phyloP scores from a whole-genome alignment of 345 rosid species.

The Sisymbrium irio region DNA sequence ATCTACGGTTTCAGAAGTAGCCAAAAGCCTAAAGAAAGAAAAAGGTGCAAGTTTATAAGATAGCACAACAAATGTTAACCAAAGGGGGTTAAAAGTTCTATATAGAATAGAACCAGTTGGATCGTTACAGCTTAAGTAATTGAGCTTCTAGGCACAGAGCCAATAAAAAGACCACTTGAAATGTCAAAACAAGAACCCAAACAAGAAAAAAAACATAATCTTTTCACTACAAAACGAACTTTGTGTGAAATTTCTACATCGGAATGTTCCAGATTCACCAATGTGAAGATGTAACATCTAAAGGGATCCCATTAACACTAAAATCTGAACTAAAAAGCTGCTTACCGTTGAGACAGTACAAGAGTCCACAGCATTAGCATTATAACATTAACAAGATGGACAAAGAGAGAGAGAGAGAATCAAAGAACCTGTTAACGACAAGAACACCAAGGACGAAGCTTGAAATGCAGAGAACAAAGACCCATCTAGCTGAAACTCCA shows the following conservation, averaged over 20 bases:
- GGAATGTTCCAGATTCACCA: conserved; percentile 28
- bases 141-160: neutral
- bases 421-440: conserved; percentile 30
- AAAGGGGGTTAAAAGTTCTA: neutral
- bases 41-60: neutral
- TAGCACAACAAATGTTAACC: neutral
- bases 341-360: conserved; percentile 45
- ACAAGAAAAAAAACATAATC: neutral
- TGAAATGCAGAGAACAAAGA: conserved; percentile 53
- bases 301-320: conserved; percentile 5
- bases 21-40: conserved; percentile 53
- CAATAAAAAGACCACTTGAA: too few relatives aligned
- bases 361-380: conserved; percentile 34
- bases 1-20: conserved; percentile 44
- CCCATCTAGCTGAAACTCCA: conserved; percentile 55
- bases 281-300: conserved; percentile 1
- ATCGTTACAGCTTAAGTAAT: neutral
- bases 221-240: neutral
- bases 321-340: conserved; percentile 29
- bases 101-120: neutral
- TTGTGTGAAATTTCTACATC: conserved; percentile 8
- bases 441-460: conserved; percentile 69
- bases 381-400: neutral
- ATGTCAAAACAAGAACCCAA: neutral
- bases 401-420: neutral